Base-by-base conservation (phyloP, 148 eudicot species). In the Suaeda aralocaspica region DNA sequence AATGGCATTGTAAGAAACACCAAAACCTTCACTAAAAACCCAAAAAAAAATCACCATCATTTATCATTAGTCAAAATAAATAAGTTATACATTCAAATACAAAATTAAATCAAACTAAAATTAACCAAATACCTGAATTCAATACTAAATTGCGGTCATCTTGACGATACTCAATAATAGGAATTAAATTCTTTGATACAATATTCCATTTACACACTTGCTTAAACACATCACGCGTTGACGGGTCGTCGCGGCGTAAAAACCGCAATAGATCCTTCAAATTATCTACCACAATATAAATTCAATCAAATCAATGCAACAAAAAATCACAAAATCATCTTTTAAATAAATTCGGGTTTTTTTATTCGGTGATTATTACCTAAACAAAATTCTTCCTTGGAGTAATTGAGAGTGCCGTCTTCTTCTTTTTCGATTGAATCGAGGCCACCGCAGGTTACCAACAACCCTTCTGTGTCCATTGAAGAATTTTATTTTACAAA, bases 1-100 rank as follows among this genome's bases (percentile, higher is more conserved):
- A 95, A 33, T 21, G 99, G 99, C 97, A 95, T 95, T 19, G 93
- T 91, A 36, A 91, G 85, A 76, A 95, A 95, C 75, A 95, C 99
- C 86, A 95, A 74, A 48, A 91, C 89, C 70, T 95, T 94, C 80
- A 94, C 99, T 94, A 86, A 73, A 78, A 42, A 68, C 59, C 76
- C 52, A 44, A 64, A 67, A 44, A 64, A 67, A 41, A 6, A 36
- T 12, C 63, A 69, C 29, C 19, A 55, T 12, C 14, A 74, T 36
- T 53, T 13, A 55, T 12, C 14, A 74, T 36, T 53, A 22, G 26
- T 55, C 33, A 13, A 19, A 55, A 59, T 26, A 33, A 24, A 33
- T 31, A 0, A 10, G 22, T 9, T 21, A 15, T 55, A 53, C 60
- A 36, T 60, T 28, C 62, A 77, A 72, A 0, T 52, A 61, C 11